Evolutionary conservation across 805 yeast species (phyloP), one percentile per base, ranked within the genome.

Genomic region (Candida hungchunana): DNA sequence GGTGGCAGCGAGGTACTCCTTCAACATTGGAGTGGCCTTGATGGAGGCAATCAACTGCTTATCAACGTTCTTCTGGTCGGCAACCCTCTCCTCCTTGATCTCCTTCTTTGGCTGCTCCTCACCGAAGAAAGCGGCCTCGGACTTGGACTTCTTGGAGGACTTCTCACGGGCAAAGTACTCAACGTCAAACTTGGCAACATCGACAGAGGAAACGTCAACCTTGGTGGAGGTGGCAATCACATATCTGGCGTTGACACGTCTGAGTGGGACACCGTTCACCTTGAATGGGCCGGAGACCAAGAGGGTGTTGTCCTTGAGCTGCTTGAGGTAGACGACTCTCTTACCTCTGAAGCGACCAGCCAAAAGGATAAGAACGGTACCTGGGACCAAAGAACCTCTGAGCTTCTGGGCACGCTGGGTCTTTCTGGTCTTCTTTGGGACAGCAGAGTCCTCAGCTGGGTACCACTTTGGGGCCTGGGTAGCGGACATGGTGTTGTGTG

Each of bases 341-440:
- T 90, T 93, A 70, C 98, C 98, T 75, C 98, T 86, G 95, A 87
- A 90, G 74, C 96, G 87, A 69, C 98, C 98, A 62, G 97, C 97
- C 67, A 90, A 80, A 68, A 90, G 76, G 70, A 90, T 90, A 67
- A 93, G 77, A 58, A 90, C 97, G 64, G 97, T 83, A 69, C 98
- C 98, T 71, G 97, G 97, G 55, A 84, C 94, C 64, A 90, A 76
- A 51, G 96, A 83, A 63, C 95, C 78, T 71, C 97, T 88, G 71
- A 90, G 79, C 73, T 84, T 84, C 73, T 87, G 93, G 65, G 97
- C 93, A 67, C 87, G 87, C 62, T 76, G 75, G 62, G 88, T 66
- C 83, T 88, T 86, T 83, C 96, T 85, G 67, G 86, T 67, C 73
- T 77, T 77, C 77, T 83, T 86, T 59, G 90, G 79, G 62, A 79